Percentiles rank a stretch among this genome's conserved stretches.
phyloP scores from a whole-genome alignment of 164 flowering plant species.

The Chimonanthus praecox region DNA sequence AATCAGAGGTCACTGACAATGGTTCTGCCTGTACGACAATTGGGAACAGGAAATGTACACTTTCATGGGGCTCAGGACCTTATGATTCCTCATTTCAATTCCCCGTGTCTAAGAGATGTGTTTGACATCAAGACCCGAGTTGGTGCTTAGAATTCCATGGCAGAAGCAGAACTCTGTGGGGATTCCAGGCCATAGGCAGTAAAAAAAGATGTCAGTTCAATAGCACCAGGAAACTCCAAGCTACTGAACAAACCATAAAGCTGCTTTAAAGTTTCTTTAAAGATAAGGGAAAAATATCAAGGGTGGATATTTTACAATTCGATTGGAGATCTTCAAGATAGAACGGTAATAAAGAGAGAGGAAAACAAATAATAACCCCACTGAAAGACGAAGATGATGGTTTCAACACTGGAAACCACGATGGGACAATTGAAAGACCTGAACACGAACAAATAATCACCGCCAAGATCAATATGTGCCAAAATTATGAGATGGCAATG shows the following conservation, averaged over 20 bases:
- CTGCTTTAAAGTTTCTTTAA: not conserved
- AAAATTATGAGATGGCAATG: not conserved
- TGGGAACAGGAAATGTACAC: not conserved
- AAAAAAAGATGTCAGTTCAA: too few species aligned
- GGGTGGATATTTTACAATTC: not conserved
- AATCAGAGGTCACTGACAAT: not conserved
- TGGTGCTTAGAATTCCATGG: too few species aligned
- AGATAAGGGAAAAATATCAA: not conserved
- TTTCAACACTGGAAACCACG: not conserved
- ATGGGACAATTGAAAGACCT: not conserved
- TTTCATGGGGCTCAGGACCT: not conserved
- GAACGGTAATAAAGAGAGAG: not conserved
- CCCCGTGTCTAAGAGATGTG: not conserved
- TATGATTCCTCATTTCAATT: not conserved
- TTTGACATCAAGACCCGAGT: not conserved
- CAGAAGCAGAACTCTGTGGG: too few species aligned
- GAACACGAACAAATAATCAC: not conserved
- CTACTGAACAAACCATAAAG: too few species aligned
- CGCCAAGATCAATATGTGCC: not conserved
- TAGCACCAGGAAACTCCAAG: too few species aligned
- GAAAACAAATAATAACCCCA: not conserved
- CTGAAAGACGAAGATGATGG: not conserved
- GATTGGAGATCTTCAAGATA: not conserved
- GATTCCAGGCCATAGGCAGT: too few species aligned
- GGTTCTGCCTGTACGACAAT: not conserved